Percentiles rank a stretch among this genome's conserved stretches.
phyloP scores from a whole-genome alignment of 148 eudicot genomes.

The Cornus suecica region DNA sequence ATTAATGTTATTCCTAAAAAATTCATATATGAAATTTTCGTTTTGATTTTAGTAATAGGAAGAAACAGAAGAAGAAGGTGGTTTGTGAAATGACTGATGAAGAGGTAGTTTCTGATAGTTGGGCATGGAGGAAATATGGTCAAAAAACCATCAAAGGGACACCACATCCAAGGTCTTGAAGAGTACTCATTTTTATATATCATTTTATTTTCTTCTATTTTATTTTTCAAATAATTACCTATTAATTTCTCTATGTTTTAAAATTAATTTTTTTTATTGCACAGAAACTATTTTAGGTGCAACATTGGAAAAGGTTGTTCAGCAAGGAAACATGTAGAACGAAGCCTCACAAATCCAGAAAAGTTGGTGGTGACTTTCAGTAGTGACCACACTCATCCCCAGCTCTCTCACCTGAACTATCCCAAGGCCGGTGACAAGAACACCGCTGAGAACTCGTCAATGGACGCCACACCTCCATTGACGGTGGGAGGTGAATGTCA shows the following conservation, averaged over 20 bases:
- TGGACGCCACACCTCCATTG: constrained; percentile 11
- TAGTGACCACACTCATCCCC: constrained; percentile 58
- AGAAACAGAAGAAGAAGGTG: constrained; percentile 36
- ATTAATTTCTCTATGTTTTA: too few relatives aligned
- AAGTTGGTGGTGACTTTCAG: constrained; percentile 50
- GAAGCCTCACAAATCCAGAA: constrained; percentile 41
- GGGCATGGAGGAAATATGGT: constrained; percentile 95
- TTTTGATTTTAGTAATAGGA: constrained; percentile 27
- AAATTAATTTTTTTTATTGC: background rate
- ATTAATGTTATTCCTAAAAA: too few relatives aligned
- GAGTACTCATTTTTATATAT: background rate
- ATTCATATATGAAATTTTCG: background rate
- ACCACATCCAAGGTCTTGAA: constrained; percentile 78
- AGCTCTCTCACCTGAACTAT: constrained; percentile 42
- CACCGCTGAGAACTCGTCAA: background rate
- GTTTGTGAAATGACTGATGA: constrained; percentile 44
- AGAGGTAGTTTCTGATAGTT: constrained; percentile 50
- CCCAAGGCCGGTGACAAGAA: constrained; percentile 29
- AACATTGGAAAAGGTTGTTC: constrained; percentile 34
- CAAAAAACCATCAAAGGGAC: constrained; percentile 91
- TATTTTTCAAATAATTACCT: too few relatives aligned
- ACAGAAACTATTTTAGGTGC: constrained; percentile 78
- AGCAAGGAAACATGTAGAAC: constrained; percentile 88
- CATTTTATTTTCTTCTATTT: background rate
- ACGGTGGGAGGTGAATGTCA: constrained; percentile 13